Percentiles rank a stretch among this genome's conserved stretches.
phyloP scores from a whole-genome alignment of 192 early-diverging fungal genomes.

The Mortierella antarctica region DNA sequence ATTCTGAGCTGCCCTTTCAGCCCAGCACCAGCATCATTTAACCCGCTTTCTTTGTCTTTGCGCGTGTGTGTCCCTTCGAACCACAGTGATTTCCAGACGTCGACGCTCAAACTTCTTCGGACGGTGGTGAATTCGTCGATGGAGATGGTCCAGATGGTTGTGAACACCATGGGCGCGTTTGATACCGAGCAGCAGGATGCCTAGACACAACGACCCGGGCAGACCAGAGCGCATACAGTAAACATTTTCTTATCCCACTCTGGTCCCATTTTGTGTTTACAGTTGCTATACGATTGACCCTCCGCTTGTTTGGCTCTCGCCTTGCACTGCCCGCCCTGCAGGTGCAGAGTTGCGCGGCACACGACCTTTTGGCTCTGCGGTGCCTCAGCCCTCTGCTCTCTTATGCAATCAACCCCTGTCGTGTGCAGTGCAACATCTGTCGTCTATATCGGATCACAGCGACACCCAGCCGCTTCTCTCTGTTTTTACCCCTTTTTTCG shows the following conservation, averaged over 20 bases:
- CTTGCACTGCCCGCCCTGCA: too few relatives aligned
- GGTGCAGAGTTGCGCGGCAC: too few relatives aligned
- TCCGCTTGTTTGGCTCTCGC: too few relatives aligned
- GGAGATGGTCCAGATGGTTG: conserved; percentile 51
- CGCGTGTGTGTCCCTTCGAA: not conserved
- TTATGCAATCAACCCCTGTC: too few relatives aligned
- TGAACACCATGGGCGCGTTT: conserved; percentile 44
- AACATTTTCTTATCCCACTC: not conserved
- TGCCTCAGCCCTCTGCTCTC: too few relatives aligned
- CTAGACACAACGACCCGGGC: not conserved
- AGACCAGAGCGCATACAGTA: not conserved
- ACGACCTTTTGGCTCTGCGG: too few relatives aligned
- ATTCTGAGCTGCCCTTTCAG: not conserved
- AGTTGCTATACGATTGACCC: too few relatives aligned
- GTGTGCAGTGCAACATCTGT: too few relatives aligned
- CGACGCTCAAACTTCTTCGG: conserved; percentile 43
- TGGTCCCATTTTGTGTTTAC: too few relatives aligned
- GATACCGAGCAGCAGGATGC: conserved; percentile 28
- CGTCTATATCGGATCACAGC: not conserved
- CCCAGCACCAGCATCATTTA: not conserved
- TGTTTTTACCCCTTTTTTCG: not conserved
- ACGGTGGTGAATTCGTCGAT: conserved; percentile 48
- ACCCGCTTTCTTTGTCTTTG: not conserved
- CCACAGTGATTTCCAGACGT: conserved; percentile 40
- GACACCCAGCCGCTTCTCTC: not conserved